Percentiles rank a stretch among this genome's conserved stretches.
phyloP scores from a whole-genome alignment of 768 basidiomycete genomes.

The Tylopilus cervinicoccineus region DNA sequence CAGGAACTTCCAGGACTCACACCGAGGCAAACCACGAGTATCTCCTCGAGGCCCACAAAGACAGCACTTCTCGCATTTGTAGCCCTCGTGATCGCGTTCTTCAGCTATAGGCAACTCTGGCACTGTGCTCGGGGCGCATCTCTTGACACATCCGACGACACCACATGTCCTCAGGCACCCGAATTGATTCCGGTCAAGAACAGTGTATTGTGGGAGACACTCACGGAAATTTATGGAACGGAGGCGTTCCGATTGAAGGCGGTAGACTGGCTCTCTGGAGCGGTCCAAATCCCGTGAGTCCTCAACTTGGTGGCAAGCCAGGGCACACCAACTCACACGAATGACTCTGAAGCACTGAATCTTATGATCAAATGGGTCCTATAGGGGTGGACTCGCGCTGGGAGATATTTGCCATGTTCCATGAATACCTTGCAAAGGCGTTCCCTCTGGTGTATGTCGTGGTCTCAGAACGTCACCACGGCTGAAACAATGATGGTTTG shows the following conservation, averaged over 20 bases:
- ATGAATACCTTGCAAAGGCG: slow-evolving; percentile 49
- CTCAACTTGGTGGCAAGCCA: background rate
- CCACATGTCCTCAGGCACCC: slow-evolving; percentile 34
- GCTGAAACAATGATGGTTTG: background rate
- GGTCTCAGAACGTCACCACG: background rate
- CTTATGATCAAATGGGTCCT: slow-evolving; percentile 45
- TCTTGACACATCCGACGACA: background rate
- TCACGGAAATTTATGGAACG: slow-evolving; percentile 31
- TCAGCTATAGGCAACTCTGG: slow-evolving; percentile 4
- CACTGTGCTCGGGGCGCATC: background rate
- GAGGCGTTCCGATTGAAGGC: slow-evolving; percentile 34
- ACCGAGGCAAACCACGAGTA: background rate
- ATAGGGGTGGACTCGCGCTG: slow-evolving; percentile 50
- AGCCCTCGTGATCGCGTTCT: slow-evolving; percentile 14
- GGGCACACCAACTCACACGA: slow-evolving; percentile 5
- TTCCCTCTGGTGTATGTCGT: slow-evolving; percentile 58
- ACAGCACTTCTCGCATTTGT: slow-evolving; percentile 13
- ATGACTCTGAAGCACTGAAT: slow-evolving; percentile 41
- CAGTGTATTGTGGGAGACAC: slow-evolving; percentile 28
- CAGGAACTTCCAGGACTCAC: slow-evolving; percentile 12
- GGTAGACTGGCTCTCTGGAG: slow-evolving; percentile 36
- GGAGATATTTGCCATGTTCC: slow-evolving; percentile 51
- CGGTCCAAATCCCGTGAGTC: slow-evolving; percentile 41
- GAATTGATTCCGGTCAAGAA: slow-evolving; percentile 34
- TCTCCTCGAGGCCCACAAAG: slow-evolving; percentile 10